phyloP scores from a whole-genome alignment of 371 early-diverging fungal species.

The Rhizopus sp. region DNA sequence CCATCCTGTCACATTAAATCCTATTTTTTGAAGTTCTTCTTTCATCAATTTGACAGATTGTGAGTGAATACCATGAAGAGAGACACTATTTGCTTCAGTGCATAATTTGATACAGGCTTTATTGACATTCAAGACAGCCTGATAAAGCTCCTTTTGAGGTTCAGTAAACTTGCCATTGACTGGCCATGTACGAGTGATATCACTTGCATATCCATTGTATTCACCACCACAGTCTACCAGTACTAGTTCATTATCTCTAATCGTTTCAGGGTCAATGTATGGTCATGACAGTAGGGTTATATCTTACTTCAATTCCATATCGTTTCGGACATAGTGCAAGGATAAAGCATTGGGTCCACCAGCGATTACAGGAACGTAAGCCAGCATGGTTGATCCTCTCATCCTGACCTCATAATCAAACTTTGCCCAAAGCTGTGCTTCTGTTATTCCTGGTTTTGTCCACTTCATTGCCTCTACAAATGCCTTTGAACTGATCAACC shows the following conservation, averaged over 20 bases:
- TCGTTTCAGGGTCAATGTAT: not conserved
- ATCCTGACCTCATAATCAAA: slow-evolving; percentile 77
- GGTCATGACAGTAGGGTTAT: not conserved
- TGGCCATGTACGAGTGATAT: slow-evolving; percentile 96
- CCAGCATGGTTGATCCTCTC: slow-evolving; percentile 75
- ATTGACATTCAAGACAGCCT: slow-evolving; percentile 83
- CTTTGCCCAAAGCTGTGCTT: slow-evolving; percentile 77
- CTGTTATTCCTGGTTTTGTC: slow-evolving; percentile 71
- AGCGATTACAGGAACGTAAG: slow-evolving; percentile 97
- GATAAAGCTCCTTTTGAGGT: slow-evolving; percentile 84
- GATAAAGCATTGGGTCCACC: slow-evolving; percentile 89
- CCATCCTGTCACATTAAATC: slow-evolving; percentile 58
- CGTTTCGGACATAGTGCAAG: slow-evolving; percentile 94
- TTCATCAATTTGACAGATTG: slow-evolving; percentile 65
- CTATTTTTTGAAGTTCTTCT: slow-evolving; percentile 67
- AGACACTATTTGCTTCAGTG: slow-evolving; percentile 64
- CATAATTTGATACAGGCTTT: slow-evolving; percentile 85
- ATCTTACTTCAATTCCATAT: slow-evolving; percentile 60
- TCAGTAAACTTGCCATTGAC: slow-evolving; percentile 84
- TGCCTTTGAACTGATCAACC: slow-evolving; percentile 76
- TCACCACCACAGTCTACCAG: slow-evolving; percentile 94
- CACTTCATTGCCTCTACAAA: slow-evolving; percentile 75
- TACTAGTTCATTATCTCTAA: slow-evolving; percentile 81
- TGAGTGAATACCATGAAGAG: slow-evolving; percentile 84
- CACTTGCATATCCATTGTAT: slow-evolving; percentile 87